Conservation (phyloP, 768 basidiomycete genomes). For the Auriculariales sp. region DNA sequence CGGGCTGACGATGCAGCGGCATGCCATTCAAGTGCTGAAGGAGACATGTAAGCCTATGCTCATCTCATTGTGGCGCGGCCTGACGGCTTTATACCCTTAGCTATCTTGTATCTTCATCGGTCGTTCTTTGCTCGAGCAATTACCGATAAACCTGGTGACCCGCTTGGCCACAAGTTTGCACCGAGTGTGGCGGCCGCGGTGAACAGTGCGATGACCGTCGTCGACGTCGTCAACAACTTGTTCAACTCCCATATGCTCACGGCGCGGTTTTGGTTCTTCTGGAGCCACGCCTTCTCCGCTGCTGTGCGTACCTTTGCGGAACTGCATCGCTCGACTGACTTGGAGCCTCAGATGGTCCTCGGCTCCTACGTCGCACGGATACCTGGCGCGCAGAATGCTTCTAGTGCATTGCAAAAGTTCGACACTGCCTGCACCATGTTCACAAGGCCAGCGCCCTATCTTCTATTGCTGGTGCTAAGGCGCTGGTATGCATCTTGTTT, state of each 20-base stretch:
- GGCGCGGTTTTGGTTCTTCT: conserved; percentile 48
- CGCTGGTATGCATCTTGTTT: background rate
- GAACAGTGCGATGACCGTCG: conserved; percentile 55
- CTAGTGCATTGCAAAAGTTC: background rate
- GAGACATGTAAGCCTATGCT: background rate
- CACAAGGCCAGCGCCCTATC: background rate
- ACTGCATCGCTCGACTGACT: background rate
- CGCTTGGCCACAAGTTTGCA: conserved; percentile 56
- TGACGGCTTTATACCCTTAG: conserved; percentile 16
- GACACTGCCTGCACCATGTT: background rate
- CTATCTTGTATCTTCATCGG: conserved; percentile 55
- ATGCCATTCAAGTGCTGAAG: background rate
- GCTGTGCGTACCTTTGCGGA: background rate
- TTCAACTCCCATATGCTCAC: conserved; percentile 47
- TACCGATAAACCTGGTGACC: conserved; percentile 60
- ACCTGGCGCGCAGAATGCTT: background rate
- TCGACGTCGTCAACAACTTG: conserved; percentile 56
- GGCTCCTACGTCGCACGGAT: background rate
- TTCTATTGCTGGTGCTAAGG: background rate
- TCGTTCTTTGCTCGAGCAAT: conserved; percentile 64
- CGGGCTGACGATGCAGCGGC: background rate
- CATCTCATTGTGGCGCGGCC: background rate
- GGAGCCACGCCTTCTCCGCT: conserved; percentile 17
- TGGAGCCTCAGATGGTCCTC: background rate
- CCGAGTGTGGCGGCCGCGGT: conserved; percentile 67